phyloP scores from a whole-genome alignment of 768 basidiomycete genomes.

The Leccinum subgranulosum region DNA sequence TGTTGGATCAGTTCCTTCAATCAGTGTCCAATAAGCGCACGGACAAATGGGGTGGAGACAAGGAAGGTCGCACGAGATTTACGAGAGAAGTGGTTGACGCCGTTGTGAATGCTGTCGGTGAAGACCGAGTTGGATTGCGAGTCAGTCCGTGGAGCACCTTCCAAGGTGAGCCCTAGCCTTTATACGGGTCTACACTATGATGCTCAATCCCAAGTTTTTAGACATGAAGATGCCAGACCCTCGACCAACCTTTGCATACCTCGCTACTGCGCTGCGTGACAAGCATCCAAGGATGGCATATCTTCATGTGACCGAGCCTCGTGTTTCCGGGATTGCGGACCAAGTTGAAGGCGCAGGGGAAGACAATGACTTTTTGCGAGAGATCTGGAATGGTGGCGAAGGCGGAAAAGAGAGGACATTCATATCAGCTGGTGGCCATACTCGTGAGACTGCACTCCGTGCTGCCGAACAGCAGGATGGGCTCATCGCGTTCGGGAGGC shows the following conservation, averaged over 20 bases:
- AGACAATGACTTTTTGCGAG: not conserved
- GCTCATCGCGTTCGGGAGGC: slow-evolving; percentile 33
- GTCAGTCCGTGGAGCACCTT: not conserved
- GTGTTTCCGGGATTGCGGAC: not conserved
- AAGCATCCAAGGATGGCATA: not conserved
- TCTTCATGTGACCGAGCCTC: not conserved
- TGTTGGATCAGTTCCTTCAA: slow-evolving; percentile 58
- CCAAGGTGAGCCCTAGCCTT: not conserved
- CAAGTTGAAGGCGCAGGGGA: not conserved
- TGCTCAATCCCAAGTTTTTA: not conserved
- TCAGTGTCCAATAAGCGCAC: not conserved
- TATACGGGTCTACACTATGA: not conserved
- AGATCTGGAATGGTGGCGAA: slow-evolving; percentile 1
- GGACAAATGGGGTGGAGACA: slow-evolving; percentile 52
- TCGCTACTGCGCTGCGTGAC: not conserved
- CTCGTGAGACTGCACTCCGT: slow-evolving; percentile 33
- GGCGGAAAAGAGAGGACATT: slow-evolving; percentile 17
- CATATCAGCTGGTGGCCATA: not conserved
- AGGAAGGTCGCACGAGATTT: slow-evolving; percentile 49
- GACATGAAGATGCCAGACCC: not conserved
- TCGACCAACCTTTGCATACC: not conserved
- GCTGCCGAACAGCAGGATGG: slow-evolving; percentile 31
- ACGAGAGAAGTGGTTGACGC: slow-evolving; percentile 36
- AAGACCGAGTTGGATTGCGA: not conserved
- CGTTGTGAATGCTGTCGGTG: not conserved